phyloP scores from a whole-genome alignment of 1,284 basidiomycete genomes.

The Pseudozyma sp. region DNA sequence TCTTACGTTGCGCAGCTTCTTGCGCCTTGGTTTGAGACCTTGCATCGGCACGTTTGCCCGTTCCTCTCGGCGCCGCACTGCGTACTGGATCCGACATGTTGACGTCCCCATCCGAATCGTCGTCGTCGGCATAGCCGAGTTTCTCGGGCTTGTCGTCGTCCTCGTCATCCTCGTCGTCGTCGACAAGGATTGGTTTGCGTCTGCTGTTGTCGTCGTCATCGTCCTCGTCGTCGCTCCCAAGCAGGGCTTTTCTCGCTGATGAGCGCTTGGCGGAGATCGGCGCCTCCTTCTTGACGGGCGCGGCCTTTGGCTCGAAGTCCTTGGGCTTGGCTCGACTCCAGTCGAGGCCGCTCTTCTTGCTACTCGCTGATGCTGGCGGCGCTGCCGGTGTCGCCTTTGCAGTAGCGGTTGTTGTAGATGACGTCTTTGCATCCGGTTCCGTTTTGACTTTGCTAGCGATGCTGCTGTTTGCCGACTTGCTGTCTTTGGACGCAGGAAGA shows the following conservation, averaged over 20 bases:
- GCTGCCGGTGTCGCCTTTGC: conserved; percentile 15
- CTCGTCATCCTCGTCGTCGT: conserved; percentile 36
- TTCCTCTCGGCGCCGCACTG: conserved; percentile 22
- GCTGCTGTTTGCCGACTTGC: conserved; percentile 12
- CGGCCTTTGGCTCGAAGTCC: conserved; percentile 13
- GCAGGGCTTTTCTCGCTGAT: conserved; percentile 24
- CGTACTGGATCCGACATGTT: conserved; percentile 15
- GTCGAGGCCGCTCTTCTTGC: conserved; percentile 31
- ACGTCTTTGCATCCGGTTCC: conserved; percentile 12
- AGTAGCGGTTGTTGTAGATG: conserved; percentile 1
- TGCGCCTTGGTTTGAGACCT: conserved; percentile 29
- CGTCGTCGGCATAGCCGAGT: conserved; percentile 46
- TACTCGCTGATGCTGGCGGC: conserved; percentile 2
- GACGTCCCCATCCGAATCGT: conserved; percentile 16
- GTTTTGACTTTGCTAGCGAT: conserved; percentile 19
- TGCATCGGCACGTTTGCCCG: conserved; percentile 43
- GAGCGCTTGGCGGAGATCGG: conserved; percentile 15
- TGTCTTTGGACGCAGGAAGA: conserved; percentile 14
- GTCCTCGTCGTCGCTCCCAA: conserved; percentile 52
- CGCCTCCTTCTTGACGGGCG: conserved; percentile 23
- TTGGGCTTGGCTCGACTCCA: conserved; percentile 51
- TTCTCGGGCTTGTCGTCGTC: conserved; percentile 41
- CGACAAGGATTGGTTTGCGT: conserved; percentile 14
- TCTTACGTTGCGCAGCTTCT: conserved; percentile 34
- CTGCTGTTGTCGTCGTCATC: conserved; percentile 26